These are phyloP conservation scores for Candida khao-thaluensis DNA, from an alignment of 805 yeast genomes.

Conservation along the genomic window DNA sequence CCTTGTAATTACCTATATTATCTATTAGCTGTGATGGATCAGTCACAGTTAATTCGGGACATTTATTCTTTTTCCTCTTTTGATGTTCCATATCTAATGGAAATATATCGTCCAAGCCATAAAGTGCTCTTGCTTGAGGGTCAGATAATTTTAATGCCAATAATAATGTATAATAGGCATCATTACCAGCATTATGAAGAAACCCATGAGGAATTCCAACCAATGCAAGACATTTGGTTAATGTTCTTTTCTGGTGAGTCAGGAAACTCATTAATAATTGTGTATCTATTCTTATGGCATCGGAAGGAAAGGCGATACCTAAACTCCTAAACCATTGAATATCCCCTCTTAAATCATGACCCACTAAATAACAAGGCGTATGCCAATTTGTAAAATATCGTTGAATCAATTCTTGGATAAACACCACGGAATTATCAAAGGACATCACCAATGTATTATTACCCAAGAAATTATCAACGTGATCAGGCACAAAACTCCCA, in stretches of 20 bases:
- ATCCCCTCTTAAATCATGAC: conserved; percentile 64
- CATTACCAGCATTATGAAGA: conserved; percentile 72
- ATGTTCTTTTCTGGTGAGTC: conserved; percentile 14
- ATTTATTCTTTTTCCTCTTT: conserved; percentile 6
- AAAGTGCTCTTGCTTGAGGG: conserved; percentile 7
- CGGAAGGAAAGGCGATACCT: conserved; percentile 47
- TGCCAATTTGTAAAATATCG: conserved; percentile 33
- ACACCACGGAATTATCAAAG: conserved; percentile 31
- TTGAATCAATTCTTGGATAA: conserved; percentile 44
- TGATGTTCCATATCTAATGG: conserved; percentile 5
- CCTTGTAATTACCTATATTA: conserved; percentile 3
- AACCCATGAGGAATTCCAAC: conserved; percentile 54
- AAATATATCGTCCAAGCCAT: conserved; percentile 8
- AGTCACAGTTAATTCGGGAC: conserved; percentile 1
- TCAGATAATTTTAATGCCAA: conserved; percentile 52
- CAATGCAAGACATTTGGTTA: conserved; percentile 45
- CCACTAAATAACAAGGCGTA: conserved; percentile 40
- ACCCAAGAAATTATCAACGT: conserved; percentile 48
- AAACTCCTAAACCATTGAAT: conserved; percentile 46
- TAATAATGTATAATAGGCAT: conserved; percentile 58
- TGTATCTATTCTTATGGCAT: conserved; percentile 43
- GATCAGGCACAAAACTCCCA: conserved; percentile 55
- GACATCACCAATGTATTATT: conserved; percentile 48
- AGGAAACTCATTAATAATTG: conserved; percentile 19
- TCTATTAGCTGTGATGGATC: neutral